Evolutionary conservation across 257 asterid genomes (phyloP).

Genomic region (Nyctanthes arbortristis): DNA sequence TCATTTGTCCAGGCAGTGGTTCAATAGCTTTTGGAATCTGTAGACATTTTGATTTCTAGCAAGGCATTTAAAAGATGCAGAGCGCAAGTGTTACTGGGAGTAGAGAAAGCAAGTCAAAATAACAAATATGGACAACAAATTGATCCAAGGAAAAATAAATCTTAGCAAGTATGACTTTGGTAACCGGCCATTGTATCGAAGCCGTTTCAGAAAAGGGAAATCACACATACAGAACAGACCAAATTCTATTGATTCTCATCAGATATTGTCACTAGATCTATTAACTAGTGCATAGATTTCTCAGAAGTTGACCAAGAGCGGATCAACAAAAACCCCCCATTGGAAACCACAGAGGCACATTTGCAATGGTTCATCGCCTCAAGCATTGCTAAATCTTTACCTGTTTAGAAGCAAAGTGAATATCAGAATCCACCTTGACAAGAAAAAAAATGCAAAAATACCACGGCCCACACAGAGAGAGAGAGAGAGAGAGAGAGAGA

Average conservation of each 20-base stretch:
- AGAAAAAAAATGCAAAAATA: not conserved
- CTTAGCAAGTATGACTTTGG: not conserved
- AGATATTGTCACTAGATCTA: not conserved
- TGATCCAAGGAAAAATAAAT: not conserved
- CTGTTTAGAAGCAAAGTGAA: slow-evolving; percentile 28
- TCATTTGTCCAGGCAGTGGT: no score
- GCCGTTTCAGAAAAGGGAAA: not conserved
- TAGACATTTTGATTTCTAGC: not conserved
- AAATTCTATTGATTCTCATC: not conserved
- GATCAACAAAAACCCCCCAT: not conserved
- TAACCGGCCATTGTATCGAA: not conserved
- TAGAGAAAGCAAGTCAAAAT: not conserved
- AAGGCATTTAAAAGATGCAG: not conserved
- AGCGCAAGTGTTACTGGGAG: not conserved
- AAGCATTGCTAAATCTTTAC: slow-evolving; percentile 25
- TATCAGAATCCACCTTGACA: not conserved
- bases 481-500: no score
- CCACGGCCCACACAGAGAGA: no score
- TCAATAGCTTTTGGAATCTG: no score
- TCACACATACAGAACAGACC: not conserved
- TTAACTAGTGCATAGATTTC: not conserved
- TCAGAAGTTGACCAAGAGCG: not conserved
- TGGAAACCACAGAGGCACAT: not conserved
- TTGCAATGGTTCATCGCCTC: not conserved
- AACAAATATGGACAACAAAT: not conserved